Evolutionary conservation across 345 rosid species (phyloP).

Genomic region (Corymbia maculata): DNA sequence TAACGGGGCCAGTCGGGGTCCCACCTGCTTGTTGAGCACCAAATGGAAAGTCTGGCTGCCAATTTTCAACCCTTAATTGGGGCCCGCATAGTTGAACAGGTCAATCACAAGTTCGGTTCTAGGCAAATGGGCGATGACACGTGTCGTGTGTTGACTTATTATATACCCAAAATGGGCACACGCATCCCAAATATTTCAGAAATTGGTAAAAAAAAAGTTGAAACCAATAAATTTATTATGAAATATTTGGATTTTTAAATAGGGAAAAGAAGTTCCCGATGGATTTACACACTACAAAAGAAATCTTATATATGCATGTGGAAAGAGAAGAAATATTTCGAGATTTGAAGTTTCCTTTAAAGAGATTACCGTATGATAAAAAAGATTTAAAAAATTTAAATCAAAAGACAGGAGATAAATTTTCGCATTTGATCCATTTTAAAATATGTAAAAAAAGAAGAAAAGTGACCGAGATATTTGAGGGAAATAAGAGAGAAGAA

Average conservation of each 20-base stretch:
- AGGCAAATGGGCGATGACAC: background rate
- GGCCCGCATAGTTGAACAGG: background rate
- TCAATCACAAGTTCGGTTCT: background rate
- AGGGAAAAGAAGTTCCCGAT: background rate
- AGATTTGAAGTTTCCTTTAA: background rate
- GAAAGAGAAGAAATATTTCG: background rate
- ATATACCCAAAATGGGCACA: background rate
- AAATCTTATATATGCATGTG: accelerated
- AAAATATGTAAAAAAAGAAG: too few relatives aligned
- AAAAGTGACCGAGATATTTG: background rate
- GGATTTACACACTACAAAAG: background rate
- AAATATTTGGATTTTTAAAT: background rate
- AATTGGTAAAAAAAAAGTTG: background rate
- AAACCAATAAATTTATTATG: background rate
- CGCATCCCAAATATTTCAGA: background rate
- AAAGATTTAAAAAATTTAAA: too few relatives aligned
- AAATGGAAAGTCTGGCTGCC: background rate
- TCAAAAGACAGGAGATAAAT: too few relatives aligned
- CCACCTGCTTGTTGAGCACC: background rate
- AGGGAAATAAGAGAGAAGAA: background rate
- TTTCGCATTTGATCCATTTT: too few relatives aligned
- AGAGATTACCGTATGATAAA: too few relatives aligned
- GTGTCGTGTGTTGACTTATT: background rate
- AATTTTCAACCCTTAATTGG: background rate
- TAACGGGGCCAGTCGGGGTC: background rate